Evolutionary conservation across 805 yeast genomes (phyloP), one percentile per base, ranked within the genome.

Genomic region (Candida ficus): DNA sequence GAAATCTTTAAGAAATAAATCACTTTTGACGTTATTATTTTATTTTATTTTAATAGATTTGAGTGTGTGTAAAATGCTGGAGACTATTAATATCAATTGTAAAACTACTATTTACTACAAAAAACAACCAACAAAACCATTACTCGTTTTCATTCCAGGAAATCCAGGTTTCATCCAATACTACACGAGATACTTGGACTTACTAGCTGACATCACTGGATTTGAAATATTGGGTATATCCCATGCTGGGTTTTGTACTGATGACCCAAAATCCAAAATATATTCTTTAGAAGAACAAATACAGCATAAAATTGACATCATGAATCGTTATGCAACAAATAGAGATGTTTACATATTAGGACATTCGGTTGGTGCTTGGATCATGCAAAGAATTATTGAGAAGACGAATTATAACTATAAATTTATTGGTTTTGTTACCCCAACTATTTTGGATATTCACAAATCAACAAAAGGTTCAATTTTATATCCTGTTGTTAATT

Each of bases 121-220:
- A 2, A 7, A 17, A 9, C 7, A 31, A 5, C 19, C 41, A n/a
- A 37, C 11, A 7, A 16, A 41, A 11, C 72, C 68, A 10, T 48
- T 83, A 23, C 56, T 83, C 33, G 68, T 78, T 5, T 68, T 83
- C 47, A 67, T 84, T 6, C 91, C 93, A 0, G 93, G 93, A 0
- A 84, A 84, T 49, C 93, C 93, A 0, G 93, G 91, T 0, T 59
- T 84, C 21, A 68, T 78, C 31, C 79, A 78, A 45, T 84, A 73
- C 59, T 84, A 84, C 57, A 65, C 65, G 16, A 73, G 74, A 4
- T 81, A 78, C 50, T 56, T 83, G 22, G 58, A 62, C 11, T 49
- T 58, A 19, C 47, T 79, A 39, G 74, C 73, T 49, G 26, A 54
- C 63, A 38, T 77, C 79, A 3, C 58, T 56, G 14, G 44, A 0